phyloP scores from a whole-genome alignment of 139 green algal species.

The Haematococcus lacustris region DNA sequence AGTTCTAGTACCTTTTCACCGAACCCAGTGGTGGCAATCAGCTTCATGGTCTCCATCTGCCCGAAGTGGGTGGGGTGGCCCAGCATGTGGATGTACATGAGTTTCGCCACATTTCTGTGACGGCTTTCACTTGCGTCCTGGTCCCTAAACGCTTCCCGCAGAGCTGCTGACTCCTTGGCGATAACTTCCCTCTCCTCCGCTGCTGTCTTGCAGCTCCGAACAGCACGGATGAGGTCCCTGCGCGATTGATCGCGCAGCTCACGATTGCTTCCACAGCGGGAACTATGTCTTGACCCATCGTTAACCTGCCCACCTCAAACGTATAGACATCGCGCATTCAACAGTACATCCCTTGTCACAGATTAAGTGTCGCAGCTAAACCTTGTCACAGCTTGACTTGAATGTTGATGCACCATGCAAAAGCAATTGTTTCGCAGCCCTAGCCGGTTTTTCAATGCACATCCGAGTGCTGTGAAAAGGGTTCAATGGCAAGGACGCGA shows the following conservation, averaged over 20 bases:
- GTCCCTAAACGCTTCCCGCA: constrained; percentile 82
- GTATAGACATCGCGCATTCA: not conserved
- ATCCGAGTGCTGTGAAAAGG: too few species aligned
- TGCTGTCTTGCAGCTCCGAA: constrained; percentile 89
- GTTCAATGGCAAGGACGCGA: too few species aligned
- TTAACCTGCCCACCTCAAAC: not conserved
- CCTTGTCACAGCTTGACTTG: too few species aligned
- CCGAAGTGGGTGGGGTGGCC: constrained; percentile 99
- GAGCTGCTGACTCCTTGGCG: constrained; percentile 87
- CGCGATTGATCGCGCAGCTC: not conserved
- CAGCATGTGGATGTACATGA: constrained; percentile 99
- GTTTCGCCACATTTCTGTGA: constrained; percentile 95
- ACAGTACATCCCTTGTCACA: too few species aligned
- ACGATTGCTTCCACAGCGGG: not conserved
- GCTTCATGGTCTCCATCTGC: constrained; percentile 99
- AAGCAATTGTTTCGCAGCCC: too few species aligned
- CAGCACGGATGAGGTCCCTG: constrained; percentile 81
- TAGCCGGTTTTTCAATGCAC: too few species aligned
- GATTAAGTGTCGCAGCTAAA: too few species aligned
- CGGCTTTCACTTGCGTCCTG: constrained; percentile 54
- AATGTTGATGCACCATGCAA: too few species aligned
- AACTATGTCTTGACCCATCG: not conserved
- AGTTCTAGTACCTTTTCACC: constrained; percentile 75
- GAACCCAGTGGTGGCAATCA: constrained; percentile 79
- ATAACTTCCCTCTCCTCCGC: constrained; percentile 93